Evolutionary conservation across 2,329 filamentous ascomycete genomes (phyloP), one percentile per base, ranked within the genome.

Genomic region (Colletotrichum cordylinicola): DNA sequence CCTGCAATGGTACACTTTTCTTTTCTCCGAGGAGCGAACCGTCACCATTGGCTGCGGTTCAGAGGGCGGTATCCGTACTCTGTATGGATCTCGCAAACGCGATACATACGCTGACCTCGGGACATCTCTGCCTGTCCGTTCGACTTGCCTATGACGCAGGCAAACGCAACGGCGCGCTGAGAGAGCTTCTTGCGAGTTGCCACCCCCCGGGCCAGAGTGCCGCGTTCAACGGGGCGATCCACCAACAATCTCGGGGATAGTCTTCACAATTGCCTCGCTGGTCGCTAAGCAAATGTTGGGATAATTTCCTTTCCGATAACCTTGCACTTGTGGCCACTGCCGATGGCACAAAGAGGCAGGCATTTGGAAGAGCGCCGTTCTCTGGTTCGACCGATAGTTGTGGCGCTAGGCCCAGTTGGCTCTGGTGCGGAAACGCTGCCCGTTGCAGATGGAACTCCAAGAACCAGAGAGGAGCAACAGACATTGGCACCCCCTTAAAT

Each of bases 401-500:
- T 24, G 31, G 24, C 71, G 65, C 74, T 76, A 75, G 60, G 18
- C 74, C 72, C 31, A 37, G 67, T 75, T 37, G 71, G 62, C 55
- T 56, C 60, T 75, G 74, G 74, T 75, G 74, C 39, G 71, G 71
- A 75, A 76, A 75, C 71, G 74, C 71, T 70, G 72, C 39, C 72
- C 66, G 74, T 76, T 67, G 74, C 71, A 75, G 71, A 70, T 65
- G 70, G 64, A 58, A 67, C 71, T 75, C 66, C 71, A 66, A 62
- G 72, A 73, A 56, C 64, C 43, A 58, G 58, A 75, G 70, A 73
- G 73, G 73, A 75, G 70, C 35, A 68, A 24, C 43, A 70, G 71
- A 75, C 71, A 71, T 75, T 76, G 74, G 74, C 74, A 67, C 60
- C 74, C 71, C 74, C 74, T 76, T 76, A 70, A 76, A 76, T 75